Percentiles rank a stretch among this genome's conserved stretches.
phyloP scores from a whole-genome alignment of 192 early-diverging fungal genomes.

The Linnemannia elongata region DNA sequence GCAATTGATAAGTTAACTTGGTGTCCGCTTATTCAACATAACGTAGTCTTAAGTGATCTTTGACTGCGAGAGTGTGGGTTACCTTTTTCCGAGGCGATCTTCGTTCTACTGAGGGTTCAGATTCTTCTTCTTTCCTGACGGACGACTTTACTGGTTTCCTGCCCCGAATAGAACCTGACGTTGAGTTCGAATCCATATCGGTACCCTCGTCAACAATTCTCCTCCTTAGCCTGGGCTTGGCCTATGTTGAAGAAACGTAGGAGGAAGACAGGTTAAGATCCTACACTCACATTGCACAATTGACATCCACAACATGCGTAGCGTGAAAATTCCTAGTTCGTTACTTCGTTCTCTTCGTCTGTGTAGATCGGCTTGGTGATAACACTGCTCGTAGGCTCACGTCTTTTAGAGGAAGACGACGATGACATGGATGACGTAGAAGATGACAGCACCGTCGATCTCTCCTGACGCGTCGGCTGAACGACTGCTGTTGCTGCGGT shows the following conservation, averaged over 20 bases:
- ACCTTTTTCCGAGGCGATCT: constrained; percentile 6
- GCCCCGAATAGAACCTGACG: background rate
- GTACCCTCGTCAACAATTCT: background rate
- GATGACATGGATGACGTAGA: constrained; percentile 7
- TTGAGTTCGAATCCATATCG: background rate
- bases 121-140: background rate
- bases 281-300: background rate
- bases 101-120: background rate
- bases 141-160: background rate
- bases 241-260: background rate
- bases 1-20: background rate
- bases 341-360: background rate
- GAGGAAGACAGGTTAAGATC: background rate
- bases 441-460: background rate
- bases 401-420: background rate
- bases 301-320: background rate
- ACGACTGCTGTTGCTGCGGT: background rate
- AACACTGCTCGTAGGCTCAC: background rate
- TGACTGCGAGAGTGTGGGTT: background rate
- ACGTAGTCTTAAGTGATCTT: background rate
- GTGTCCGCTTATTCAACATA: background rate
- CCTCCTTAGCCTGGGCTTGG: background rate
- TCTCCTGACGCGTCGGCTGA: background rate
- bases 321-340: background rate
- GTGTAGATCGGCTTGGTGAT: background rate